A percentile compares a stretch with the other conserved stretches of the same genome.
Conservation (phyloP, 371 early-diverging fungal species). For the Circinella umbellata region DNA sequence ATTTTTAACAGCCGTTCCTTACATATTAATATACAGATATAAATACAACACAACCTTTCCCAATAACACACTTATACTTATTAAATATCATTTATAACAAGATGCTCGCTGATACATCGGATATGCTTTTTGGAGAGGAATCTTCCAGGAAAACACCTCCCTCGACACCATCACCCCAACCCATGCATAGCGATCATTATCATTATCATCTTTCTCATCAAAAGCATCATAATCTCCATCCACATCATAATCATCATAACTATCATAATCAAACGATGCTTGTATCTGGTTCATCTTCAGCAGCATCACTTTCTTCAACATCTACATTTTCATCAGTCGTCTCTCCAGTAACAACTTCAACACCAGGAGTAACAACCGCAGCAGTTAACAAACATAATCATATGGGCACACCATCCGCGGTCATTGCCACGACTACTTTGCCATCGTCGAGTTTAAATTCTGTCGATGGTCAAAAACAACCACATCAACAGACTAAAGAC, state of each 20-base stretch:
- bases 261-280: neutral
- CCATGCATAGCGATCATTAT: neutral
- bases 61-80: too few species aligned
- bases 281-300: slow-evolving; percentile 4
- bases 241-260: neutral
- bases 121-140: slow-evolving; percentile 12
- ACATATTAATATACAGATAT: too few species aligned
- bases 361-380: neutral
- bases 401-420: slow-evolving; percentile 1
- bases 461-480: slow-evolving; percentile 18
- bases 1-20: too few species aligned
- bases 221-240: neutral
- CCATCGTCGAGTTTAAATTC: slow-evolving; percentile 25
- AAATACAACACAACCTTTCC: too few species aligned
- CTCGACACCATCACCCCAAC: slow-evolving; percentile 1
- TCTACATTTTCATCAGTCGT: neutral
- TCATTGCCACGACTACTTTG: slow-evolving; percentile 10
- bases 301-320: slow-evolving; percentile 1
- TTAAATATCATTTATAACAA: too few species aligned
- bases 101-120: slow-evolving; percentile 13
- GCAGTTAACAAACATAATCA: neutral
- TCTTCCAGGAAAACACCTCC: neutral
- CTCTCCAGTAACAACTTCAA: neutral
- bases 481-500: slow-evolving; percentile 9
- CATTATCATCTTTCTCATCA: neutral